These are phyloP conservation scores for Oryza australiensis DNA, from an alignment of 176 grass and related monocot species.

Conservation along the genomic window DNA sequence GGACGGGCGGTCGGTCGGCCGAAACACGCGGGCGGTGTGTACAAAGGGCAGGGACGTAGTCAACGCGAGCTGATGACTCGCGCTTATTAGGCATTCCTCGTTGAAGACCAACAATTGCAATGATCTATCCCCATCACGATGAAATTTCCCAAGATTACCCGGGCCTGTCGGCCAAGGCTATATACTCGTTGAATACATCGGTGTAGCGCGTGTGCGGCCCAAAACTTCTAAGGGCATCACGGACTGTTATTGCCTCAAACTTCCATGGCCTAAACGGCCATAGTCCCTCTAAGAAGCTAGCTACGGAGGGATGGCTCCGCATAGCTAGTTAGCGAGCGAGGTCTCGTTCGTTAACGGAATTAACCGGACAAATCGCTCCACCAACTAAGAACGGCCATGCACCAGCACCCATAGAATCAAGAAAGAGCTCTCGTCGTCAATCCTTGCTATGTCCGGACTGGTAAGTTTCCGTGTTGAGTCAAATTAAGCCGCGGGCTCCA, in stretches of 20 bases:
- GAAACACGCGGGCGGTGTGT: too few species aligned
- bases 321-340: too few species aligned
- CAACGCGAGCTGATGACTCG: slow-evolving; percentile 28
- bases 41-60: too few species aligned
- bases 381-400: slow-evolving; percentile 56
- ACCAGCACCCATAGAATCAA: slow-evolving; percentile 56
- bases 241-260: too few species aligned
- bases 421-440: slow-evolving; percentile 54
- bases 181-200: slow-evolving; percentile 80
- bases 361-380: slow-evolving; percentile 66
- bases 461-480: too few species aligned
- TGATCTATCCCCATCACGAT: slow-evolving; percentile 93
- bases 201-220: slow-evolving; percentile 59
- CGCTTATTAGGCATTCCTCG: slow-evolving; percentile 82
- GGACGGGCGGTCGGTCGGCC: too few species aligned
- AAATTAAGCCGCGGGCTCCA: too few species aligned
- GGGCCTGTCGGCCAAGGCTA: slow-evolving; percentile 67
- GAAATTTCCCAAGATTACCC: slow-evolving; percentile 82
- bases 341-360: slow-evolving; percentile 70
- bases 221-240: slow-evolving; percentile 88
- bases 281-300: too few species aligned
- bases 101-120: slow-evolving; percentile 95
- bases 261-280: too few species aligned
- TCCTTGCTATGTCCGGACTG: too few species aligned
- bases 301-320: too few species aligned